Base-by-base conservation (phyloP, 352 stramenopile species). In the Pythium brassicae region DNA sequence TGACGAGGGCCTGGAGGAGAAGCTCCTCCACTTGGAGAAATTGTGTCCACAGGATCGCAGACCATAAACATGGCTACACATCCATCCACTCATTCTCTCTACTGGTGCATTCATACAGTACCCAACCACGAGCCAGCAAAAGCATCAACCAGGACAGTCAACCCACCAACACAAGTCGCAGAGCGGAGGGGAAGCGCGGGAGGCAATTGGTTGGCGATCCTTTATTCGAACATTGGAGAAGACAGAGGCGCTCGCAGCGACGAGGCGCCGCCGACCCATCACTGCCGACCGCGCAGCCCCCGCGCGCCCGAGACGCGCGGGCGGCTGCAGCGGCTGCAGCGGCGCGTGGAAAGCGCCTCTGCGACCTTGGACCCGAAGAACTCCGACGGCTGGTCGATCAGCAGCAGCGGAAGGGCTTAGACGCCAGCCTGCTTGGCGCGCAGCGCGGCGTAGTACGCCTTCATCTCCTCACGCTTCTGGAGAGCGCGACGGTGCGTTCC, bases 391-490 rank as follows among this genome's bases (percentile, higher is more conserved):
- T 57, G 50, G 39, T 37, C 50, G 57, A 46, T 50, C 26, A 57
- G 49, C 59, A 60, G 59, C 51, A 65, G 45, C 29, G 32, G 35
- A 56, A 56, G 55, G 61, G 66, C 74, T 68, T 82, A 83, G 69
- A 63, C 78, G 58, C 80, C 76, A 54, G 92, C 92, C 66, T 96
- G 87, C 85, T 97, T 98, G 54, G 97, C 96, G 76, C 96, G 93
- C 79, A 98, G 87, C 71, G 94, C 84, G 50, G 93, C 86, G 87
- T 99, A 98, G 77, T 99, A 90, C 49, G 87, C 83, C 89, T 99
- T 99, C 81, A 99, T 98, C 75, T 99, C 95, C 80, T 99, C 97
- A 75, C 97, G 90, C 90, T 99, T 99, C 68, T 89, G 84, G 61
- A 99, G 72, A 50, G 96, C 97, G 58, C 97, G 95, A 82, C 97